Base-by-base conservation (phyloP, 73 alveolate genomes). In the Blepharisma japonicum region DNA sequence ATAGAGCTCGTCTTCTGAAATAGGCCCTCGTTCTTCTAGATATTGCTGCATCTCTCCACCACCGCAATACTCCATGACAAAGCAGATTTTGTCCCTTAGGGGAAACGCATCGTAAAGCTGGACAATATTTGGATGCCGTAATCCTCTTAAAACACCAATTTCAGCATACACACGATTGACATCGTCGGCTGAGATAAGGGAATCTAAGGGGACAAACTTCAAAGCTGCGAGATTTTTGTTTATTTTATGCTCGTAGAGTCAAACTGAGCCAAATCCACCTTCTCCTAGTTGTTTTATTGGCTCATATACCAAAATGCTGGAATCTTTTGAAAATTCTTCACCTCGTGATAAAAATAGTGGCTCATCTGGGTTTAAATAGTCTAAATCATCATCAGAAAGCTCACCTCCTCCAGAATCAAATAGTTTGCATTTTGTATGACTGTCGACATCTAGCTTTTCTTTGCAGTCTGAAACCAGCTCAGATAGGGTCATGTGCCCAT, bases 211-310 rank as follows among this genome's bases (percentile, higher is more conserved):
- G 42, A 53, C 23, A 53, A 53, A 53, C 23, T 53, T 53, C 23
- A 53, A n/a, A 53, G 68, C 68, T 20, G 23, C 68, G 3, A n/a
- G 32, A 2, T 53, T n/a, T 20, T 53, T 53, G 0, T 86, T 87
- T 51, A 66, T 56, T 56, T 76, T 88, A 14, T 81, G 79, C 46
- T 42, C 77, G 11, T 79, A 91, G 77, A 77, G 71, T 77, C 81
- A 83, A 8, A 90, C 93, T 21, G 55, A 27, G 0, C 92, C 96
- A 68, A 66, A 83, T 2, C 84, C 90, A 4, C 91, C 92, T 74
- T 87, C 90, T 6, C 96, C 96, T 46, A 87, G 50, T 54, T 42
- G 71, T 25, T 68, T 54, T 71, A 53, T 74, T 51, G 74, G 70
- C 71, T 87, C 83, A 47, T 87, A 90, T 47, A 78, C 81, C 32